Evolutionary conservation across 2,329 filamentous ascomycete species (phyloP), one percentile per base, ranked within the genome.

Genomic region (Penicillium janthinellum): DNA sequence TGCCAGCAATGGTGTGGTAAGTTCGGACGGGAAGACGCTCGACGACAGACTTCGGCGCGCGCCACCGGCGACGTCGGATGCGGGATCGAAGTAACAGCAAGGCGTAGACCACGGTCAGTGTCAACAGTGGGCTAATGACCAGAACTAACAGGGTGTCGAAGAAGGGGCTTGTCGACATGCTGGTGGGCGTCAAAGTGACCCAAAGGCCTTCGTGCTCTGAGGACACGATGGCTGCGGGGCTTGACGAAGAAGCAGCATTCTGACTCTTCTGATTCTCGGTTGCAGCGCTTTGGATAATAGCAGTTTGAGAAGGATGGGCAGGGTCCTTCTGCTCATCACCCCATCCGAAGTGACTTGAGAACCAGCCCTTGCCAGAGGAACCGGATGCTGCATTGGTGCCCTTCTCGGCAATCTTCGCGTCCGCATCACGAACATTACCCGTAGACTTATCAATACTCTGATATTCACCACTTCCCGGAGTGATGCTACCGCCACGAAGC

Each of bases 31-130:
- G 95, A n/a, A 99, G 84, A 59, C 90, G 88, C 67, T 97, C 93
- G 17, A 99, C 93, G 0, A 99, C 88, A 0, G 92, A 96, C 77
- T 99, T 99, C 5, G 95, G 95, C n/a, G 95, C 95, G 69, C 95
- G 87, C 94, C 95, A 99, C 67, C 94, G 86, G 64, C 94, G 86
- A 60, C 94, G 86, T 53, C 94, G 88, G 67, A 97, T 96, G 60
- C 93, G 89, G 49, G 93, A 93, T 56, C 95, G 89, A 39, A 98
- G 81, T 42, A 98, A 85, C 5, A 98, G 83, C 11, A 98, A 83
- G 12, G 91, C 90, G 72, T 98, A 98, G 1, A 99, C 94, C 5
- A 97, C 88, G 3, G 92, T 96, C 69, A 99, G 78, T 0, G 95
- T 98, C 54, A 98, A 88, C 14, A 99, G 79, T 7, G 95, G 95